Evolutionary conservation across 306 rosid genomes (phyloP), one percentile per base, ranked within the genome.

Genomic region (Ammopiptanthus mongolicus): DNA sequence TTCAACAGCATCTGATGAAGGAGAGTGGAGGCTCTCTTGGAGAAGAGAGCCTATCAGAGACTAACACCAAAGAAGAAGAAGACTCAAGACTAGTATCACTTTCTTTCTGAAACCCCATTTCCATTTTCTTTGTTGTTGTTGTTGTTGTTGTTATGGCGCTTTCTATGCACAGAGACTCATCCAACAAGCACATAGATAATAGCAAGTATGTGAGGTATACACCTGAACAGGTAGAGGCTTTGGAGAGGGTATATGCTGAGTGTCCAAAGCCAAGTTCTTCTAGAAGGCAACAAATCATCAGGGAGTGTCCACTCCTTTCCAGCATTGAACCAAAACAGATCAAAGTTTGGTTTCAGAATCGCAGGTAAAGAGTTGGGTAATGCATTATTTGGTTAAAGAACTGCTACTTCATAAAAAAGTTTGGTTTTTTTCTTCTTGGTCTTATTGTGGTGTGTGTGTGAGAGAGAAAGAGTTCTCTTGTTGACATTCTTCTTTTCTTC

Each of bases 291-390:
- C 98, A 94, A 53, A 96, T 94, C 78, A 94, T 94, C 13, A 84
- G 98, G 50, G 98, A 94, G 79, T 91, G 97, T 15, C 98, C 96
- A 22, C 91, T 94, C 39, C 97, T 94, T 34, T 85, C 85, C 7
- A 90, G 91, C 47, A 94, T 94, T 82, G 98, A 94, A 65, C 95
- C 98, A 0, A 94, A 94, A 69, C 98, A 94, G 89, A 94, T 94
- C 89, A 94, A 94, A 90, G 97, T 94, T 28, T 94, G 98, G 98
- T 94, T 94, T 72, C 98, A 94, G 67, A 94, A 94, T 62, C 92
- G 98, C 74, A 94, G 98, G 98, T 5, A 6, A 65, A 9, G 37
- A n/a, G n/a, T n/a, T n/a, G n/a, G n/a, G n/a, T n/a, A n/a, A n/a
- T n/a, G n/a, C n/a, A n/a, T n/a, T n/a, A n/a, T n/a, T n/a, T n/a